phyloP scores from a whole-genome alignment of 371 early-diverging fungal species.

The Cokeromyces recurvatus region DNA sequence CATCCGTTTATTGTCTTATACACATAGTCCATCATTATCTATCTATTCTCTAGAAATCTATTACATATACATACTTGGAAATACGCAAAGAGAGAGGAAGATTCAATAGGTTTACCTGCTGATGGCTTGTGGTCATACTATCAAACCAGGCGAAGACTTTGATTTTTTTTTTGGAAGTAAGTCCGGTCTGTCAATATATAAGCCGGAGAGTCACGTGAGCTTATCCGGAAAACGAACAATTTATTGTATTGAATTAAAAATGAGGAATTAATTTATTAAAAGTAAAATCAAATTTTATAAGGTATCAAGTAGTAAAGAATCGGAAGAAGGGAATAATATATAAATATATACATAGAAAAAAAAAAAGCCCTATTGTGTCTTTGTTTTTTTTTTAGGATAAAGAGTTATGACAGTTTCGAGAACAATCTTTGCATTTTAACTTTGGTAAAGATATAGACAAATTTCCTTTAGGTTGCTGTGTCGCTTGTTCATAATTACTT shows the following conservation, averaged over 20 bases:
- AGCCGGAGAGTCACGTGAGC: too few relatives aligned
- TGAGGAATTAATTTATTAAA: too few relatives aligned
- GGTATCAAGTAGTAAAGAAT: neutral
- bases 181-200: too few relatives aligned
- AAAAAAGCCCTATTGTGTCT: slow-evolving; percentile 1
- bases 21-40: neutral
- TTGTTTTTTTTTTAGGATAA: too few relatives aligned
- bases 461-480: neutral
- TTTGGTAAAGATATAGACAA: neutral
- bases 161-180: too few relatives aligned
- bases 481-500: slow-evolving; percentile 4
- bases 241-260: too few relatives aligned
- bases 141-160: too few relatives aligned
- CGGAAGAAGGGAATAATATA: neutral
- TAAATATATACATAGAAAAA: neutral
- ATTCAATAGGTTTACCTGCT: too few relatives aligned
- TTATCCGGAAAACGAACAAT: too few relatives aligned
- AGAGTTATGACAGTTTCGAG: slow-evolving; percentile 17
- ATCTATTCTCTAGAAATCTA: neutral
- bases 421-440: slow-evolving; percentile 17
- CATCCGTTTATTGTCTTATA: neutral
- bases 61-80: slow-evolving; percentile 20
- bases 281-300: too few relatives aligned
- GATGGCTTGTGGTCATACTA: too few relatives aligned
- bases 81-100: slow-evolving; percentile 23